Evolutionary conservation across 116 monocot species (phyloP), one percentile per base, ranked within the genome.

Genomic region (Iris pallida): DNA sequence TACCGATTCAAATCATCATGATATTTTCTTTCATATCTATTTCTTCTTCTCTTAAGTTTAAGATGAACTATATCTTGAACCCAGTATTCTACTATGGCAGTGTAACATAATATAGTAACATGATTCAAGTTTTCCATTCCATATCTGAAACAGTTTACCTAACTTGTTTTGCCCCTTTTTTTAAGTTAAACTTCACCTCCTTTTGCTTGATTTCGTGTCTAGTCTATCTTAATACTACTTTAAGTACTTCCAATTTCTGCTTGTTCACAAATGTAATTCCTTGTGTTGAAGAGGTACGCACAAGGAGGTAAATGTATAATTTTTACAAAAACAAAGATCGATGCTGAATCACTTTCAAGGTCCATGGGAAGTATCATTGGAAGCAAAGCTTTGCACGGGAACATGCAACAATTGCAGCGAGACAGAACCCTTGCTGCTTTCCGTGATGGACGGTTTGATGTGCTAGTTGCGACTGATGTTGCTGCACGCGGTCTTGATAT

Each of bases 401-500:
- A 75, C 59, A 86, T 86, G 65, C 55, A 68, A 44, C 86, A 86
- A 56, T 13, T 42, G 16, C 77, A 80, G 41, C 69, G 86, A 60
- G 82, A 83, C 11, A 80, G 56, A 71, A 82, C 80, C 19, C 71
- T 86, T 67, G 40, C 61, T 71, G 82, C 71, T 45, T 82, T 83
- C 42, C 76, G 80, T 47, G 68, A 80, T 52, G 83, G 82, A 46
- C 61, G 61, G 61, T 86, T 86, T 66, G 73, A 16, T 77, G 59
- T 80, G 16, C 46, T 82, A 51, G 71, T 86, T 68, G 82, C 86
- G 13, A 82, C 86, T 74, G 86, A 86, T 80, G 86, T 83, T 71
- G 86, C 82, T 67, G 86, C 86, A 55, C 86, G 86, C 63, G 86
- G 82, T 47, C 77, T 86, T 49, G 79, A 86, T 75, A 80, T 86